Conservation (phyloP, 2,329 filamentous ascomycete species). For the Ceratocystis lukuohia region DNA sequence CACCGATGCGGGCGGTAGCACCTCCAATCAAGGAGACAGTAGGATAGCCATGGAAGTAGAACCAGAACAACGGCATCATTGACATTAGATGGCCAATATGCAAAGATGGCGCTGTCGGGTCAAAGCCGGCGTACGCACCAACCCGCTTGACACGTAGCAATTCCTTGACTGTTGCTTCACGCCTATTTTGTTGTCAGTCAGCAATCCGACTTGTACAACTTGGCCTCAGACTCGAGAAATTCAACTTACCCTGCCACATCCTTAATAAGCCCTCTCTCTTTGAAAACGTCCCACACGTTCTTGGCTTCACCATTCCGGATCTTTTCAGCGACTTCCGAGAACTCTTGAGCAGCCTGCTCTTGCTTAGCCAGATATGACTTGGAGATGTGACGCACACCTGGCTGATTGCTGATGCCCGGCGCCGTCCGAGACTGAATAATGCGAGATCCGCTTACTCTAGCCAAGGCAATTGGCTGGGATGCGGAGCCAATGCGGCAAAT, state of each 20-base stretch:
- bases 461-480: slow-evolving; percentile 2
- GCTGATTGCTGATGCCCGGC: background rate
- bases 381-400: slow-evolving; percentile 28
- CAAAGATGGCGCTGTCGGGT: slow-evolving; percentile 66
- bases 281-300: slow-evolving; percentile 49
- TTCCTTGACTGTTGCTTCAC: slow-evolving; percentile 42
- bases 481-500: slow-evolving; percentile 8
- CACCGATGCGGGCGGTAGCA: slow-evolving; percentile 64
- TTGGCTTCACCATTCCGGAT: slow-evolving; percentile 38
- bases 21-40: slow-evolving; percentile 57
- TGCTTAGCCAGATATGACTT: slow-evolving; percentile 34
- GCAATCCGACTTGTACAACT: background rate
- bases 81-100: slow-evolving; percentile 71
- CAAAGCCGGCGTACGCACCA: slow-evolving; percentile 67
- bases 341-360: slow-evolving; percentile 31
- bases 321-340: slow-evolving; percentile 34
- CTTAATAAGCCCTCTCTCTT: slow-evolving; percentile 61
- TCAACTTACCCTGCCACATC: slow-evolving; percentile 55
- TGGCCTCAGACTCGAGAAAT: slow-evolving; percentile 15
- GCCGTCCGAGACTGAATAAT: background rate
- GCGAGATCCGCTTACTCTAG: background rate
- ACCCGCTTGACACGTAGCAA: slow-evolving; percentile 53
- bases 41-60: slow-evolving; percentile 62
- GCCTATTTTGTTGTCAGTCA: slow-evolving; percentile 24
- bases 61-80: slow-evolving; percentile 73